Percentiles rank a stretch among this genome's conserved stretches.
Evolutionary conservation across 306 rosid genomes (phyloP).

Genomic region (Amphicarpaea edgeworthii): DNA sequence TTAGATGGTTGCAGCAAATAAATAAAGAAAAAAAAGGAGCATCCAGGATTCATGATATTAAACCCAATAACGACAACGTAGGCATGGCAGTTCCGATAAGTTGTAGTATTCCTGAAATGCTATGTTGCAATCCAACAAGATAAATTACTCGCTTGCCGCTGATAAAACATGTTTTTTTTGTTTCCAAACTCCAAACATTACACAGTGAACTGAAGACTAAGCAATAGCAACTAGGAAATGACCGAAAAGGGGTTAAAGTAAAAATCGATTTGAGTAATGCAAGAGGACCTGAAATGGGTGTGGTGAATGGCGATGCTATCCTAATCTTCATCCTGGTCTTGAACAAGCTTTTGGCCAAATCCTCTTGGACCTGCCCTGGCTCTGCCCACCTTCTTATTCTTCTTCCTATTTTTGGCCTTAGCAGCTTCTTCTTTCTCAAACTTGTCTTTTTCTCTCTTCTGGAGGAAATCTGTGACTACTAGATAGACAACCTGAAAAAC

Average conservation of each 20-base stretch:
- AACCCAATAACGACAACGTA: neutral
- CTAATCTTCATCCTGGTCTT: slow-evolving; percentile 46
- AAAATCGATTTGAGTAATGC: too few relatives aligned
- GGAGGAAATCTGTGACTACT: slow-evolving; percentile 80
- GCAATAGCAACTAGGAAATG: too few relatives aligned
- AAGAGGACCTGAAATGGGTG: too few relatives aligned
- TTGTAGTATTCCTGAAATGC: too few relatives aligned
- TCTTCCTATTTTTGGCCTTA: slow-evolving; percentile 54
- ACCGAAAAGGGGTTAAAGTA: too few relatives aligned
- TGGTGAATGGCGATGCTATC: neutral
- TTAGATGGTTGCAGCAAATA: too few relatives aligned
- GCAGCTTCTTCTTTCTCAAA: slow-evolving; percentile 77
- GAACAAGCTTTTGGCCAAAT: slow-evolving; percentile 75
- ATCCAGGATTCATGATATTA: neutral
- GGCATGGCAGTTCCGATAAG: neutral
- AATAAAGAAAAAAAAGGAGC: too few relatives aligned
- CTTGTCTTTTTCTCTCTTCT: slow-evolving; percentile 88
- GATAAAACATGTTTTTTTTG: too few relatives aligned
- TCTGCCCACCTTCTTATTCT: slow-evolving; percentile 54
- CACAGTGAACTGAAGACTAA: neutral
- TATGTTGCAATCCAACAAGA: neutral
- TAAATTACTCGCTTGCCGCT: neutral
- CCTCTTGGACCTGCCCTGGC: slow-evolving; percentile 80
- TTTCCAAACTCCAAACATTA: neutral
- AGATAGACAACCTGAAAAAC: slow-evolving; percentile 71